Base-by-base conservation (phyloP, 2,329 filamentous ascomycete genomes). In the Colletotrichum liriopes region DNA sequence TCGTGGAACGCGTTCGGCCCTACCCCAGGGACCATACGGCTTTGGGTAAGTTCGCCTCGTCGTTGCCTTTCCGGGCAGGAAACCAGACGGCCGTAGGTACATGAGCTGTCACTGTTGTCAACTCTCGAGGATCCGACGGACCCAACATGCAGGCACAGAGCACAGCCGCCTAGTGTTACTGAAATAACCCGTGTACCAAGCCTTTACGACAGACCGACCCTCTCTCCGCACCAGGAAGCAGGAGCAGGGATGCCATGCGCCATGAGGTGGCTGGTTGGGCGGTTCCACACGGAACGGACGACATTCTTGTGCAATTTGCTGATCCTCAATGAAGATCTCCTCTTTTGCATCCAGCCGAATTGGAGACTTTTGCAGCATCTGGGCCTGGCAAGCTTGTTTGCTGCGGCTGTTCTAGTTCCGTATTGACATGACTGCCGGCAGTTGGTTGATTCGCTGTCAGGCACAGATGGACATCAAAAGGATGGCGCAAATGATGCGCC, bases 241-340 rank as follows among this genome's bases (percentile, higher is more conserved):
- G 58, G 26, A 60, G 54, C 65, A 69, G 65, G 69, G 69, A 72
- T 72, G 45, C 35, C 65, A 69, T 72, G 69, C 52, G 52, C 64
- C 65, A 58, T 58, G 18, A 23, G 29, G 54, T 55, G 58, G 52
- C 39, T 63, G 54, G 29, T 47, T 64, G 37, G 51, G 62, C 29
- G 29, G 41, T 56, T 60, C 63, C 62, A 56, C 35, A 41, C 55
- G 56, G 63, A 67, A 61, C 37, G 63, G 49, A 67, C 67, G 32
- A 58, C 26, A 26, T 32, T 47, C 20, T 60, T 45, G 45, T 60
- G 69, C 65, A 59, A 60, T 47, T 35, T 60, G 69, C 52, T 43
- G 69, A 72, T 72, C 65, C 52, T 69, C 54, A 26, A 37, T 59
- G 59, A 60, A 49, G 59, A 65, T 65, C 69, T 47, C 32, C 23